These are phyloP conservation scores for Lanmaoa pseudosensibilis DNA, from an alignment of 768 basidiomycete genomes.

Conservation along the genomic window DNA sequence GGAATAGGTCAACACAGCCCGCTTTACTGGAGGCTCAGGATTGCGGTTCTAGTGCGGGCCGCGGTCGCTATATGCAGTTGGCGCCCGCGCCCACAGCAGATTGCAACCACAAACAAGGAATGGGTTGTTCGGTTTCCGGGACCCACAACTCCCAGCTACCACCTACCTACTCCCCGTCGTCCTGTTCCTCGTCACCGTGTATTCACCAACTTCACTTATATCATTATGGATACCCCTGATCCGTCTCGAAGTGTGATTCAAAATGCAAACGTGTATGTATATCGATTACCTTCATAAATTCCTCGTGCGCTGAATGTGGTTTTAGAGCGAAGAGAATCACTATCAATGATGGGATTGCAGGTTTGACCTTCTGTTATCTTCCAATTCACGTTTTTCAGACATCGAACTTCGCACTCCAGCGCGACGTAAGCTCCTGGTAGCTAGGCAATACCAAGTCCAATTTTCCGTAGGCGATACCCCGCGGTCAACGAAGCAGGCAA, in stretches of 20 bases:
- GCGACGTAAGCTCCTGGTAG: neutral
- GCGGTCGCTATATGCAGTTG: neutral
- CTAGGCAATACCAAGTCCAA: constrained; percentile 14
- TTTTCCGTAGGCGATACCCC: constrained; percentile 8
- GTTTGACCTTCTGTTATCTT: neutral
- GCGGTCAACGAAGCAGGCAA: constrained; percentile 14
- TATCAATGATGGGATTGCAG: constrained; percentile 7
- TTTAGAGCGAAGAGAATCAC: constrained; percentile 10
- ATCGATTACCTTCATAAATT: neutral
- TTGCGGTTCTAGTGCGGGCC: constrained; percentile 5
- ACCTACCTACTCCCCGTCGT: neutral
- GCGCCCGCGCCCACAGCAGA: constrained; percentile 19
- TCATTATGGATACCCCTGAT: constrained; percentile 1
- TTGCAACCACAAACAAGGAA: constrained; percentile 18
- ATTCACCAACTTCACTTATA: neutral
- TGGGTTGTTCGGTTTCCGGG: constrained; percentile 2
- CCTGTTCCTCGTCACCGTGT: neutral
- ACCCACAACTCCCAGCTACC: constrained; percentile 3
- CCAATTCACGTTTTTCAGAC: neutral
- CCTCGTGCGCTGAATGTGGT: neutral
- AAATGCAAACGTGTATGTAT: constrained; percentile 4
- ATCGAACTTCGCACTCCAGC: constrained; percentile 12
- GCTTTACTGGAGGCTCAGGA: neutral
- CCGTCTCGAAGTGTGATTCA: neutral
- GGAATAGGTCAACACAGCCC: neutral